Evolutionary conservation across 23 red algal species (phyloP).

Genomic region (Pyropia haitanensis): DNA sequence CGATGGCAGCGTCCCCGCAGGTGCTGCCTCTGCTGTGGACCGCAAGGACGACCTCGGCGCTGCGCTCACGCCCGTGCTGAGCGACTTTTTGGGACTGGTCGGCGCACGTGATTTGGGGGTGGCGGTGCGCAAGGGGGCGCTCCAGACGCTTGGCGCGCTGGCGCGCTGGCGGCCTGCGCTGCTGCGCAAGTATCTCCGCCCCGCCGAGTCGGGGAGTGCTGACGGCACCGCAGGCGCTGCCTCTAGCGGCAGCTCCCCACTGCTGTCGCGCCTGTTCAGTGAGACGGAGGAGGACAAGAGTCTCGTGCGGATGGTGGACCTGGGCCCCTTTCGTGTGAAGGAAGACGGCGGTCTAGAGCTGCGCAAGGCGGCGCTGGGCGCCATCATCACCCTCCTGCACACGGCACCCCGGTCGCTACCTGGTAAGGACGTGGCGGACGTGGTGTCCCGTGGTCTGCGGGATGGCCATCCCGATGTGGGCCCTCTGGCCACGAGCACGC

Average conservation of each 20-base stretch:
- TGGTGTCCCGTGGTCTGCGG: conserved; percentile 31
- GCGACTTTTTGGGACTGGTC: conserved; percentile 26
- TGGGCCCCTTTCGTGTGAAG: conserved; percentile 74
- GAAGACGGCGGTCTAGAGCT: conserved; percentile 73
- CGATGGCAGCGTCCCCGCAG: too few relatives aligned
- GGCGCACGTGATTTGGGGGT: conserved; percentile 24
- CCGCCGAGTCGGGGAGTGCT: too few relatives aligned
- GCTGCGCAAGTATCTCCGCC: conserved; percentile 29
- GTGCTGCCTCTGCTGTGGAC: background rate
- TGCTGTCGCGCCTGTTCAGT: conserved; percentile 24
- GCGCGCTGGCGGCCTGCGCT: conserved; percentile 43
- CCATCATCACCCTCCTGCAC: conserved; percentile 30
- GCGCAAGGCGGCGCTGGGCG: conserved; percentile 71
- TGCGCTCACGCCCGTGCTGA: conserved; percentile 1
- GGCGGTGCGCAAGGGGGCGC: conserved; percentile 41
- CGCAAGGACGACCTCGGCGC: conserved; percentile 8
- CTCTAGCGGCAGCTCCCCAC: background rate
- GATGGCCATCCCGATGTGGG: conserved; percentile 62
- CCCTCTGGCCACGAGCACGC: conserved; percentile 1
- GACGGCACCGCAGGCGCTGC: too few relatives aligned
- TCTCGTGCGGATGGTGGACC: conserved; percentile 65
- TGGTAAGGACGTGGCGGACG: conserved; percentile 26
- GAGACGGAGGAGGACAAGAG: conserved; percentile 41
- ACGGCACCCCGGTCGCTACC: conserved; percentile 28
- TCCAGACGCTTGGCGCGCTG: conserved; percentile 45